phyloP scores from a whole-genome alignment of 768 basidiomycete species.

The Leccinum barrowsii region DNA sequence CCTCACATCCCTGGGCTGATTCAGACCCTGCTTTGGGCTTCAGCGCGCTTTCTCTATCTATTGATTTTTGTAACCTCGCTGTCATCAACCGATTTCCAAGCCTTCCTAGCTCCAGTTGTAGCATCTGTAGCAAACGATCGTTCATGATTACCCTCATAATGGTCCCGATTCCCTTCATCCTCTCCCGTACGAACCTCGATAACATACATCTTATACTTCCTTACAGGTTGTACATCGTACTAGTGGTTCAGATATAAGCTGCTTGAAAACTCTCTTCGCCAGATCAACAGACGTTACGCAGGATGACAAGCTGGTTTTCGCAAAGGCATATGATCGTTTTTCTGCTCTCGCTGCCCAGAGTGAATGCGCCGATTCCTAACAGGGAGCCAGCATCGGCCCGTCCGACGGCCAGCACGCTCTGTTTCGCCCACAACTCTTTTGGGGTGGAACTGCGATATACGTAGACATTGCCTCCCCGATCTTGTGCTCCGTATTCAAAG shows the following conservation, averaged over 20 bases:
- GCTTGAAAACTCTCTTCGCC: constrained; percentile 14
- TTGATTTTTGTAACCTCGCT: constrained; percentile 28
- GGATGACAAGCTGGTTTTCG: constrained; percentile 69
- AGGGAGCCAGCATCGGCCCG: constrained; percentile 70
- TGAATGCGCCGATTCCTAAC: constrained; percentile 66
- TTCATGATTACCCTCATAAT: constrained; percentile 35
- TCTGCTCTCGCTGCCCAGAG: constrained; percentile 26
- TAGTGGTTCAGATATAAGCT: constrained; percentile 24
- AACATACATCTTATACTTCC: constrained; percentile 37
- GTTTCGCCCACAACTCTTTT: constrained; percentile 65
- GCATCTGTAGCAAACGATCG: constrained; percentile 32
- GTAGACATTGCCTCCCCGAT: constrained; percentile 80
- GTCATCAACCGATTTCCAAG: constrained; percentile 25
- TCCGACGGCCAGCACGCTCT: constrained; percentile 75
- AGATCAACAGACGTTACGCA: constrained; percentile 38
- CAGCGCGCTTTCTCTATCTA: constrained; percentile 31
- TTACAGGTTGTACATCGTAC: constrained; percentile 33
- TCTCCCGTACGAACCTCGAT: constrained; percentile 22
- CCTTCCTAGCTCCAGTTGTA: constrained; percentile 25
- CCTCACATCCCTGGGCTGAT: constrained; percentile 5
- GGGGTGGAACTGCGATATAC: constrained; percentile 63
- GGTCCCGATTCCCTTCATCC: constrained; percentile 30
- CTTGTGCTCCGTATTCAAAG: constrained; percentile 72
- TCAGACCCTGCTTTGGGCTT: constrained; percentile 18
- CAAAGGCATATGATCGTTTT: constrained; percentile 64